Evolutionary conservation across 768 basidiomycete genomes (phyloP).

Genomic region (Baorangia bicolor): DNA sequence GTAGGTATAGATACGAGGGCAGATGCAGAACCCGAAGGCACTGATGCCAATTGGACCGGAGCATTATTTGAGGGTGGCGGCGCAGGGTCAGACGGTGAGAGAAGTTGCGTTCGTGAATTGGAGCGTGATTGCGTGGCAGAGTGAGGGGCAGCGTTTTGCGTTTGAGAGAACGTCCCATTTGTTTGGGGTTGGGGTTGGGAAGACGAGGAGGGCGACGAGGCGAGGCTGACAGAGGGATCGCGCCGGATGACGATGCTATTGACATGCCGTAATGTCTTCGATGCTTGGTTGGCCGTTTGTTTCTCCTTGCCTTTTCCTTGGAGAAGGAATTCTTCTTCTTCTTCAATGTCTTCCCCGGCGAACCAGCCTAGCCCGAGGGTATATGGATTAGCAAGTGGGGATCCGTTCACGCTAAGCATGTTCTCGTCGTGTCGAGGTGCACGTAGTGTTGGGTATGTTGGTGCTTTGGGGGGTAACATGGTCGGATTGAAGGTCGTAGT

Average conservation of each 20-base stretch:
- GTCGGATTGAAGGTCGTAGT: conserved; percentile 70
- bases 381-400: conserved; percentile 78
- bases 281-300: conserved; percentile 11
- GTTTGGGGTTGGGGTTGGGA: conserved; percentile 20
- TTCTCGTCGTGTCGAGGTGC: conserved; percentile 73
- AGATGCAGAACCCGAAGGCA: conserved; percentile 34
- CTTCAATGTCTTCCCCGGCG: conserved; percentile 34
- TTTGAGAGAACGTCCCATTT: conserved; percentile 12
- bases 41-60: background rate
- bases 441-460: conserved; percentile 49
- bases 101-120: conserved; percentile 34
- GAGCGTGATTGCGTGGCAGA: conserved; percentile 40
- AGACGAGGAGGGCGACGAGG: conserved; percentile 31
- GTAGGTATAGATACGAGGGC: conserved; percentile 78
- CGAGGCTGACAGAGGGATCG: conserved; percentile 49
- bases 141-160: conserved; percentile 29
- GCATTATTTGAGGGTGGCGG: background rate
- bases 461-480: conserved; percentile 46
- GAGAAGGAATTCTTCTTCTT: conserved; percentile 11
- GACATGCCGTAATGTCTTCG: conserved; percentile 38
- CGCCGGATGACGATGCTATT: conserved; percentile 62
- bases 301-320: conserved; percentile 27
- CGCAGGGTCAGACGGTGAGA: conserved; percentile 3
- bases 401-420: conserved; percentile 81
- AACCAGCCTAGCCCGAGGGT: conserved; percentile 64